Evolutionary conservation across 1,284 basidiomycete genomes (phyloP).

Genomic region (Ceratobasidium sp.): DNA sequence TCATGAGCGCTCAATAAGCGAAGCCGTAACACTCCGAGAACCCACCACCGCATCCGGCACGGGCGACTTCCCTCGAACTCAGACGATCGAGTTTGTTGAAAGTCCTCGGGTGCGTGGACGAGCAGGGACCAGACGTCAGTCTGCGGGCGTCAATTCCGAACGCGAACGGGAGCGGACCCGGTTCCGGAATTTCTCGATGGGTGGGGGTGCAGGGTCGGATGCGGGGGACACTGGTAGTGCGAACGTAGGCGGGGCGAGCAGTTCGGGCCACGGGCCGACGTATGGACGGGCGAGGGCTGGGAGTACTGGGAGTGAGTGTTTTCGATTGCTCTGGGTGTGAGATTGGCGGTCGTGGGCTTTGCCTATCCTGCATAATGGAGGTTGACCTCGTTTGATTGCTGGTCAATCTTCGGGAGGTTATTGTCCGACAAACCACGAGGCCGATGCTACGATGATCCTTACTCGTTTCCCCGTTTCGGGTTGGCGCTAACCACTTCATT

Average conservation of each 20-base stretch:
- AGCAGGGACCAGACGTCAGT: constrained; percentile 40
- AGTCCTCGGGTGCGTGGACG: constrained; percentile 42
- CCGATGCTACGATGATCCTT: not conserved
- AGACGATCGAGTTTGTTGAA: constrained; percentile 62
- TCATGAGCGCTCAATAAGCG: constrained; percentile 19
- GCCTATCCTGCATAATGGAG: constrained; percentile 22
- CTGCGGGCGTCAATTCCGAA: constrained; percentile 48
- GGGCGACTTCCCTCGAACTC: constrained; percentile 55
- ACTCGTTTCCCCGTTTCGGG: not conserved
- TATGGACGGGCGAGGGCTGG: not conserved
- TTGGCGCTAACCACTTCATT: too few relatives aligned
- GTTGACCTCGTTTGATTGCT: not conserved
- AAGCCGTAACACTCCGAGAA: not conserved
- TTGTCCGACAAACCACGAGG: not conserved
- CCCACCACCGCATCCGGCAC: constrained; percentile 18
- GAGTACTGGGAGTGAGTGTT: constrained; percentile 26
- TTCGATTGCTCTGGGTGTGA: not conserved
- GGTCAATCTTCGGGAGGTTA: too few relatives aligned
- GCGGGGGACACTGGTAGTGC: constrained; percentile 26
- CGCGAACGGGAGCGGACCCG: constrained; percentile 43
- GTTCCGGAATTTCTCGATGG: constrained; percentile 40
- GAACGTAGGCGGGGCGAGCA: constrained; percentile 6
- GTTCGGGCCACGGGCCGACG: not conserved
- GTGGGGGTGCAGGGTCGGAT: constrained; percentile 26
- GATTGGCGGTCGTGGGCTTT: constrained; percentile 14